Evolutionary conservation across 2,329 filamentous ascomycete species (phyloP), one percentile per base, ranked within the genome.

Genomic region (Lecanicillium sp.): DNA sequence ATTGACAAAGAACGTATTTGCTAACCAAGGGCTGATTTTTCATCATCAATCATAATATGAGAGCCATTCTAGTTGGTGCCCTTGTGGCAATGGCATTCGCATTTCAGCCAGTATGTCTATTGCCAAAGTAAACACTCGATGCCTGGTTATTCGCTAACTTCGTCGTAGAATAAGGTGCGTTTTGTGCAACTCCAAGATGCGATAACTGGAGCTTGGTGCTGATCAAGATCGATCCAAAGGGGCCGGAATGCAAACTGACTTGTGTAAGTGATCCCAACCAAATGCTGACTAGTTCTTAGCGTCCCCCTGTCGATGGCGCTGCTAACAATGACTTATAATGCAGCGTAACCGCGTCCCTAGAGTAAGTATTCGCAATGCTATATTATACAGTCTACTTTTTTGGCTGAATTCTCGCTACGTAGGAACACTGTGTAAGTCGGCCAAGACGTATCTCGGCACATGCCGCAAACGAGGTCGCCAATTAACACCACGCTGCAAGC

Each of bases 201-300:
- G 8, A 17, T 21, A 5, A 21, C 35, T 10, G 5, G 35, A 12
- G 2, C 5, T 37, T 14, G 14, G 19, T 37, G 19, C 35, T 37
- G 14, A 37, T 11, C 17, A 37, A 8, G 17, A 5, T 21, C 21
- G 35, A 20, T 37, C 21, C 6, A 5, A 37, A 37, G 35, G 35
- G 35, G 19, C 35, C 35, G 15, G 35, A 37, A 37, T 37, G 35
- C 35, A 37, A 37, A 21, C 35, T 37, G 35, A 37, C 35, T 37
- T 37, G 35, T 37, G 35, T 37, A 37, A 20, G 35, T 21, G 6
- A 14, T 33, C 5, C n/a, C 12, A 19, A 4, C 19, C 17, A 6
- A 14, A 21, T 14, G 8, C 8, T 37, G 15, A 37, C 9, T 37
- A 9, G n/a, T 15, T 33, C n/a, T 33, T 32, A 32, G 4, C n/a